Base-by-base conservation (phyloP, 768 basidiomycete species). In the Termitomyces sp. region DNA sequence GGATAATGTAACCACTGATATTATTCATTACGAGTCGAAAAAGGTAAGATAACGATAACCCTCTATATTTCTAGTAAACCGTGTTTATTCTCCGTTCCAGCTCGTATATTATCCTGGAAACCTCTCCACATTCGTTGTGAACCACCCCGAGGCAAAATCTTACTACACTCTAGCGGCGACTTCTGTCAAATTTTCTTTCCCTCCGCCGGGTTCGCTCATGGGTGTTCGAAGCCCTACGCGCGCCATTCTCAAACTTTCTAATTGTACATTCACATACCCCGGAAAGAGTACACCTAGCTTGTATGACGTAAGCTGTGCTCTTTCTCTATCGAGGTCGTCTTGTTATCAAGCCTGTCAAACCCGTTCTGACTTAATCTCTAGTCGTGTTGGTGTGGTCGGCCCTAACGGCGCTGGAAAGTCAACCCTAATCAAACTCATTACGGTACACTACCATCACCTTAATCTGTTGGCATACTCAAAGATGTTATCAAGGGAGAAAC, bases 391-490 rank as follows among this genome's bases (percentile, higher is more conserved):
- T 58, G 87, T 96, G 58, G 74, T 94, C 58, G 93, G 94, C 8
- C 92, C 94, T 28, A 96, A 96, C 73, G 93, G 94, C 67, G 94
- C 95, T 55, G 95, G 95, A 57, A 98, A 97, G 74, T 95, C 92
- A 51, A 98, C 95, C 21, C 76, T 98, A 61, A 90, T 98, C 77
- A 98, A 98, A 73, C 79, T 98, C 47, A 73, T 98, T 60, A 96
- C 94, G 38, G 89, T 88, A 67, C 55, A 72, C 41, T 38, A 28
- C 41, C 47, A 43, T 41, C 19, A 38, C n/a, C 26, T 26, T 33
- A 15, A 59, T 42, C 48, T 56, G 38, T 59, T 40, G 57, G 51
- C 43, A 26, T 37, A 6, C 59, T 55, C 17, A 37, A 56, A 47
- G 19, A 28, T 3, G 12, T 9, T 21, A 6, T 26, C 64, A 35